These are phyloP conservation scores for Saksenaea oblongispora DNA, from an alignment of 371 early-diverging fungal species.

Conservation along the genomic window DNA sequence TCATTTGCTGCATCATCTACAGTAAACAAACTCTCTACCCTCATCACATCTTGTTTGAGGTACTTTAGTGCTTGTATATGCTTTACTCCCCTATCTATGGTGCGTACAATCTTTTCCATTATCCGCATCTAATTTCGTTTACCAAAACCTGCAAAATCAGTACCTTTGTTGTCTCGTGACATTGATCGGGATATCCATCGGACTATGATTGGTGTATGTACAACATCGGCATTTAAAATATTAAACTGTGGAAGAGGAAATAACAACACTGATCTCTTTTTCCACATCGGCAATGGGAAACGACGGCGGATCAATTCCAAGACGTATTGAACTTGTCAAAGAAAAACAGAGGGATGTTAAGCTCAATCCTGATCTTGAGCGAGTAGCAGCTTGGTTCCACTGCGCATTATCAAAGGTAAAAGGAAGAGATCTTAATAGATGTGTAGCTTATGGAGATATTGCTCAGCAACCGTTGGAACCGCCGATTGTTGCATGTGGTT, in stretches of 20 bases:
- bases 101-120: no score
- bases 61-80: no score
- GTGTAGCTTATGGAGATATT: not conserved
- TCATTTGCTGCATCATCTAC: no score
- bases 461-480: constrained; percentile 61
- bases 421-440: not conserved
- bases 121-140: no score
- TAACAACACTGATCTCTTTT: not conserved
- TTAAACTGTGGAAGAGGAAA: not conserved
- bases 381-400: constrained; percentile 70
- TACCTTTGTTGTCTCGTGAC: no score
- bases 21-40: no score
- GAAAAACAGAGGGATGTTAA: constrained; percentile 77
- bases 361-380: constrained; percentile 72
- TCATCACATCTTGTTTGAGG: no score
- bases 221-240: no score
- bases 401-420: constrained; percentile 89
- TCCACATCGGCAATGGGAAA: constrained; percentile 77
- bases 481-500: constrained; percentile 80
- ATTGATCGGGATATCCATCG: no score
- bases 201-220: no score
- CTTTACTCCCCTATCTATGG: no score
- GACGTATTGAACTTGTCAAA: constrained; percentile 92
- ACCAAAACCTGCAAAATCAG: no score
- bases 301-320: constrained; percentile 97